Percentiles rank a stretch among this genome's conserved stretches.
phyloP scores from a whole-genome alignment of 331 rosid species.

The Malus hybrid region DNA sequence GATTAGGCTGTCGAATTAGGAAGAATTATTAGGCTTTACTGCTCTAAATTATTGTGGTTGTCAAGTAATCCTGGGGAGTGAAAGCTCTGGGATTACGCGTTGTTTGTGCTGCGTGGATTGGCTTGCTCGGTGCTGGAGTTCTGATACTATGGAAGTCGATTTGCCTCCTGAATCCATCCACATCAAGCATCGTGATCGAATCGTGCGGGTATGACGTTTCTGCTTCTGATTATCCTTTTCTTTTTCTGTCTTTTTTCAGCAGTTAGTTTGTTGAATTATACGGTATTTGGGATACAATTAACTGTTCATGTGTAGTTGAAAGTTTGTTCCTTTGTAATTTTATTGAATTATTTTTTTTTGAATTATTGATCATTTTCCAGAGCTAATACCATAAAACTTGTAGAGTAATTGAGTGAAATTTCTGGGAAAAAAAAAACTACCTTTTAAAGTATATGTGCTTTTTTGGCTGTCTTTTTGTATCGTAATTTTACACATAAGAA shows the following conservation, averaged over 20 bases:
- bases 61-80: constrained; percentile 58
- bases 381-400: background rate
- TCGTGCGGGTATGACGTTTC: constrained; percentile 42
- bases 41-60: background rate
- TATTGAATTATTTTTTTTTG: background rate
- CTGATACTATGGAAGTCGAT: constrained; percentile 60
- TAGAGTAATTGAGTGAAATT: background rate
- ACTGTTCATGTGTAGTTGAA: background rate
- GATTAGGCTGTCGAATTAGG: background rate
- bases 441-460: background rate
- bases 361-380: background rate
- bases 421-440: background rate
- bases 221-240: background rate
- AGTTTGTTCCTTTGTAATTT: background rate
- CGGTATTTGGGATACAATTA: background rate
- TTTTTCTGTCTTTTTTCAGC: background rate
- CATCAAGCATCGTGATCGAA: constrained; percentile 57
- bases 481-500: background rate
- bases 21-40: background rate
- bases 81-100: constrained; percentile 34
- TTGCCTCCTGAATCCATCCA: constrained; percentile 33
- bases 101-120: constrained; percentile 48
- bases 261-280: background rate
- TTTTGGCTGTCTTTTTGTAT: background rate
- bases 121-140: constrained; percentile 43